These are phyloP conservation scores for Casuarina cunninghamiana DNA, from an alignment of 306 rosid species.

Conservation along the genomic window DNA sequence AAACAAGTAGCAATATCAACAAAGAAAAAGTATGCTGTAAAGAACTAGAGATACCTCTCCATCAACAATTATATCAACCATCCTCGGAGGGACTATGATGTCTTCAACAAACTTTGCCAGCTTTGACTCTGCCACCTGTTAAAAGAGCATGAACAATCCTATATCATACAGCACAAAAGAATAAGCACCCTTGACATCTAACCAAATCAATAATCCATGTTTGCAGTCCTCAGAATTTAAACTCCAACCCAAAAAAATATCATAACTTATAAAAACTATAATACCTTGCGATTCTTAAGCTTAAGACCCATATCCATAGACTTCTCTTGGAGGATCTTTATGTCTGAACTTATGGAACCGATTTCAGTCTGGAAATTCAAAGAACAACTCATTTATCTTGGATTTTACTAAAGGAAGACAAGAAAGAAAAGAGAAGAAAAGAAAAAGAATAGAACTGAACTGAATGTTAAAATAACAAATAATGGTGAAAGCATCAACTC, in stretches of 20 bases:
- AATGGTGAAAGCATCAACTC: neutral
- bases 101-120: slow-evolving; percentile 97
- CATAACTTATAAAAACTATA: slow-evolving; percentile 11
- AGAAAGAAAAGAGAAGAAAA: neutral
- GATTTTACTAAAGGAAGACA: neutral
- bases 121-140: slow-evolving; percentile 90
- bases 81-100: slow-evolving; percentile 94
- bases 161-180: slow-evolving; percentile 1
- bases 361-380: slow-evolving; percentile 66
- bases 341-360: slow-evolving; percentile 98
- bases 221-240: neutral
- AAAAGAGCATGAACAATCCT: slow-evolving; percentile 24
- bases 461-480: neutral
- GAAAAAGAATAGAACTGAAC: neutral
- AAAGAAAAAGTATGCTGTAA: slow-evolving; percentile 10
- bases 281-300: slow-evolving; percentile 99
- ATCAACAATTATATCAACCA: slow-evolving; percentile 87
- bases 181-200: slow-evolving; percentile 6
- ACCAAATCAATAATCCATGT: neutral
- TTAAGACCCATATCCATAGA: slow-evolving; percentile 96
- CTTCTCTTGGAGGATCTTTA: slow-evolving; percentile 94
- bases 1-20: slow-evolving; percentile 16
- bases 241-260: neutral
- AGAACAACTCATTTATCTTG: neutral
- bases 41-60: slow-evolving; percentile 71